Evolutionary conservation across 345 rosid genomes (phyloP), one percentile per base, ranked within the genome.

Genomic region (Moricandia arvensis): DNA sequence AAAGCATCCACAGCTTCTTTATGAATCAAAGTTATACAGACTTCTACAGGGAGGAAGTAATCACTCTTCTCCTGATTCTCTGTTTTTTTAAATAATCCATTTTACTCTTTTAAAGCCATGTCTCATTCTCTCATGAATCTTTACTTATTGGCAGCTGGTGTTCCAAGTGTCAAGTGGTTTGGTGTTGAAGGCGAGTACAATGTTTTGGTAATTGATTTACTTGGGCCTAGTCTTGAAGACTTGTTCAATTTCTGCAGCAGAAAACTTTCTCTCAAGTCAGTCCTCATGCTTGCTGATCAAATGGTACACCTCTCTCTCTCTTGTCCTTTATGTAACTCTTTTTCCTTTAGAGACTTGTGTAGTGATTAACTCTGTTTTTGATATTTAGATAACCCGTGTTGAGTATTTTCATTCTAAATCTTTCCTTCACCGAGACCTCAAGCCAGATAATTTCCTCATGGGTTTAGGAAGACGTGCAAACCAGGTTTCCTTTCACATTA

Each of bases 261-360:
- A 77, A 92, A 94, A 81, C 85, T 95, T 66, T 91, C 97, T 43
- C 82, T 95, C 80, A 95, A 95, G 93, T 86, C 99, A 0, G 97
- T 95, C 63, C 92, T 95, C 59, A 90, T 95, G 99, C 97, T 95
- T 73, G 97, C 97, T 1, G 99, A 95, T 82, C 99, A 95, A 83
- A 92, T 95, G 97, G 99, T 92, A 76, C 15, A 74, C 65, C 63
- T 21, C 7, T 7, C 26, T 7, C 26, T 29, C 16, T 12, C 8
- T 54, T 34, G 9, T 34, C 12, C 15, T 33, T 33, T 33, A 35
- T 35, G 38, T 35, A 8, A 13, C n/a, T 41, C 43, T 45, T 13
- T 61, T 43, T 53, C 63, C 18, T 51, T 12, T 6, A 16, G 12
- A 43, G 15, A n/a, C 10, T 43, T 7, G 72, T 24, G 10, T 47